Evolutionary conservation across 2,329 filamentous ascomycete genomes (phyloP), one percentile per base, ranked within the genome.

Genomic region (Stagonosporopsis chrysanthemi): DNA sequence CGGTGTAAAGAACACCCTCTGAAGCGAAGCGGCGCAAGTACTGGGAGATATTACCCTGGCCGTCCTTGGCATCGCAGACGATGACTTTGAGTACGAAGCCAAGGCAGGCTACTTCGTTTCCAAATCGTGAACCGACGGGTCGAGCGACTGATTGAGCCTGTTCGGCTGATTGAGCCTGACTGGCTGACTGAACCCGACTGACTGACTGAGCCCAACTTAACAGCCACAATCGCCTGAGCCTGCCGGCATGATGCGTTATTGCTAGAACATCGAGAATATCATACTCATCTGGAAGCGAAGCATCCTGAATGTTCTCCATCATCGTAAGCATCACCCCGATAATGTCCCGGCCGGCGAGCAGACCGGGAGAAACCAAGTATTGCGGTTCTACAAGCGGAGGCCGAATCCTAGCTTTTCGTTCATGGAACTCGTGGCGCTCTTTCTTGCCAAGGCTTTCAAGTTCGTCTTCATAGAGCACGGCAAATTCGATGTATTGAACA

Each of bases 401-500:
- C 15, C 4, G 11, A 8, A 23, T 14, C n/a, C 7, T 26, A 15
- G 12, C 22, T 28, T 26, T 9, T 6, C 9, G 14, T 26, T 38
- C 23, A 4, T 38, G 0, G 22, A 26, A 38, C 22, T 47, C 33
- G 15, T 23, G 4, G 19, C 6, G 14, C 6, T 47, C 44, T 47
- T 19, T 12, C 7, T 31, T 6, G 5, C 24, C 23, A n/a, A 39
- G 15, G 9, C 3, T 1, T 4, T 45, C 4, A 23, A 24, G 14
- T 3, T 43, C 28, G n/a, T 22, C n/a, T 12, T 26, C 23, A 22
- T 26, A 14, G 4, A 53, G 14, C 3, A 1, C 26, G 8, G 9
- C 22, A 22, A 28, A 22, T 33, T 49, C 44, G 12, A 49, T 29
- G 15, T 55, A 55, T 8, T 14, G 52, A 23, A 55, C 29, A 17